A percentile compares a stretch with the other conserved stretches of the same genome.
phyloP scores from a whole-genome alignment of 1,284 basidiomycete species.

The Cystobasidium slooffiae region DNA sequence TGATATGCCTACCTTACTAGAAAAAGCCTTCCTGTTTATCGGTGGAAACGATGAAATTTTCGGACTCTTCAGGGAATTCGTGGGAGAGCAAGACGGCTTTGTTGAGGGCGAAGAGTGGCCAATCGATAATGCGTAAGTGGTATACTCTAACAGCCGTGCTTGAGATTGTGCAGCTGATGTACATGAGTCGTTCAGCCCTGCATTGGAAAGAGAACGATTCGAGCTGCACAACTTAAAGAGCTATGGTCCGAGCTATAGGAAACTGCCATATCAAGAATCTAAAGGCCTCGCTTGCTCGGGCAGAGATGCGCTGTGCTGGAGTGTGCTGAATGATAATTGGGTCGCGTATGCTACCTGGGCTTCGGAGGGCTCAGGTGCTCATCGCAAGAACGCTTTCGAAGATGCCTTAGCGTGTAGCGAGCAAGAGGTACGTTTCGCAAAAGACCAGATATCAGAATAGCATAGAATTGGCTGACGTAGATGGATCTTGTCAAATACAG shows the following conservation, averaged over 20 bases:
- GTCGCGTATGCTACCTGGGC: constrained; percentile 98
- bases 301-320: constrained; percentile 91
- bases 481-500: constrained; percentile 40
- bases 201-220: constrained; percentile 66
- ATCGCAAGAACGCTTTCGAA: constrained; percentile 97
- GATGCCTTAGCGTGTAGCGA: constrained; percentile 95
- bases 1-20: constrained; percentile 79
- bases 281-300: constrained; percentile 84
- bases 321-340: constrained; percentile 94
- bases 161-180: not conserved
- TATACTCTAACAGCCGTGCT: constrained; percentile 7
- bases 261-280: constrained; percentile 86
- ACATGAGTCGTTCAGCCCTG: constrained; percentile 51
- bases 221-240: constrained; percentile 59
- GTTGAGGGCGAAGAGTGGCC: constrained; percentile 60
- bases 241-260: constrained; percentile 89
- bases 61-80: constrained; percentile 81
- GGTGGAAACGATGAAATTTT: constrained; percentile 77
- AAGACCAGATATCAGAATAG: not conserved
- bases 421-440: constrained; percentile 71
- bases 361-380: constrained; percentile 76
- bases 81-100: constrained; percentile 70
- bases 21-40: constrained; percentile 78
- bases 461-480: not conserved
- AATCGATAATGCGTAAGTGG: constrained; percentile 61